Conservation (phyloP, 768 basidiomycete species). For the Boletus bicolor region DNA sequence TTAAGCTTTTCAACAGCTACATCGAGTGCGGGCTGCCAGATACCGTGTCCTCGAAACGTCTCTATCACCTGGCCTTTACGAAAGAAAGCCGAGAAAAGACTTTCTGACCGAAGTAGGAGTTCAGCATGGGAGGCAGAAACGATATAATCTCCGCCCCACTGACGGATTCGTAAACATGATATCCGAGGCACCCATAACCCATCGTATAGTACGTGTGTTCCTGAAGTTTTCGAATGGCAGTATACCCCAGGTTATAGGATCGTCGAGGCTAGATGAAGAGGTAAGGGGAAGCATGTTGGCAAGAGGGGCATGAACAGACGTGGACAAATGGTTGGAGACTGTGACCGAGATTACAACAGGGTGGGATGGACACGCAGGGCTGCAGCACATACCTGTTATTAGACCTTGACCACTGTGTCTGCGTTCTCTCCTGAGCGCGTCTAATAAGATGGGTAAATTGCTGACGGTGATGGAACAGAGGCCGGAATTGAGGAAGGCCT, state of each 20-base stretch:
- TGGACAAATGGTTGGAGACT: slow-evolving; percentile 96
- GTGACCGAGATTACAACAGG: slow-evolving; percentile 4
- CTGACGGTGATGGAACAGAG: slow-evolving; percentile 66
- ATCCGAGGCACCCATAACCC: slow-evolving; percentile 91
- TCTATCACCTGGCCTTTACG: slow-evolving; percentile 87
- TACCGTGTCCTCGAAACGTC: slow-evolving; percentile 86
- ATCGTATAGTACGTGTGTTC: slow-evolving; percentile 61
- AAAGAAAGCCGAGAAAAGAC: slow-evolving; percentile 83
- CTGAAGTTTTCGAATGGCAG: slow-evolving; percentile 66
- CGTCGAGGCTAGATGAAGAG: slow-evolving; percentile 58
- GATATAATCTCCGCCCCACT: slow-evolving; percentile 28
- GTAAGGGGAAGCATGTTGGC: slow-evolving; percentile 5
- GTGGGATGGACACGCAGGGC: background rate
- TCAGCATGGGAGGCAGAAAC: slow-evolving; percentile 10
- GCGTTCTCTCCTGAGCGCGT: slow-evolving; percentile 52
- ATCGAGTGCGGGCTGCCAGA: slow-evolving; percentile 86
- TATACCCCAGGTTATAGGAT: slow-evolving; percentile 84
- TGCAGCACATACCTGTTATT: slow-evolving; percentile 58
- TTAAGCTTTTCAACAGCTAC: slow-evolving; percentile 78
- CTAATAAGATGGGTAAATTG: slow-evolving; percentile 62
- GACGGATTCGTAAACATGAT: slow-evolving; percentile 94
- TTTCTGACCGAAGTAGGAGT: slow-evolving; percentile 38
- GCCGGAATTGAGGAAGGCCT: slow-evolving; percentile 67
- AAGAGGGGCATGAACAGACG: slow-evolving; percentile 46
- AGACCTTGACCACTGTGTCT: slow-evolving; percentile 57